These are phyloP conservation scores for Penicillium bovifimosum DNA, from an alignment of 495 filamentous ascomycete species.

Conservation along the genomic window DNA sequence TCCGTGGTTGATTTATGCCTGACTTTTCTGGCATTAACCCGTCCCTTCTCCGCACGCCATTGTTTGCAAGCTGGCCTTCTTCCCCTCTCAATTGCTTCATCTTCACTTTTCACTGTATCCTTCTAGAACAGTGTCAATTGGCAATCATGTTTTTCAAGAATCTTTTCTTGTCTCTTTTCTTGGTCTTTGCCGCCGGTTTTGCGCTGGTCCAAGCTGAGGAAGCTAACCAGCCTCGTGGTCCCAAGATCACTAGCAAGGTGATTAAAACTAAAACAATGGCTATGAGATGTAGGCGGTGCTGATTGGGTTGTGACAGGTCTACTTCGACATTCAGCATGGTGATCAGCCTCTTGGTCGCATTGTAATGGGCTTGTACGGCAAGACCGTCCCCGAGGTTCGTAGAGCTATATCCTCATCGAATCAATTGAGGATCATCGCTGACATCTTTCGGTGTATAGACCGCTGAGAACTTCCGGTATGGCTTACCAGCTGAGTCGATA, in stretches of 20 bases:
- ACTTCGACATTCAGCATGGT: slow-evolving; percentile 90
- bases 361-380: slow-evolving; percentile 93
- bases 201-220: slow-evolving; percentile 66
- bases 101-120: slow-evolving; percentile 8
- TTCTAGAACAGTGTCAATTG: slow-evolving; percentile 16
- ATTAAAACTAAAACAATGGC: neutral
- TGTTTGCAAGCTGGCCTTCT: slow-evolving; percentile 43
- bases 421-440: neutral
- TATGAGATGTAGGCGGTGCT: slow-evolving; percentile 3
- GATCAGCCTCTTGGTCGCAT: slow-evolving; percentile 79
- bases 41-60: slow-evolving; percentile 27
- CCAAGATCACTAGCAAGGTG: slow-evolving; percentile 94
- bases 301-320: slow-evolving; percentile 51
- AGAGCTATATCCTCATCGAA: neutral
- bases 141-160: slow-evolving; percentile 48
- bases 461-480: slow-evolving; percentile 89
- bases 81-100: slow-evolving; percentile 9
- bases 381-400: slow-evolving; percentile 83
- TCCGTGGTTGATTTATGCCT: slow-evolving; percentile 17
- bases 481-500: neutral
- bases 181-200: slow-evolving; percentile 62
- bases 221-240: slow-evolving; percentile 75
- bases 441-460: slow-evolving; percentile 47
- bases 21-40: neutral
- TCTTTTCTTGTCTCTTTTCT: slow-evolving; percentile 57